Evolutionary conservation across 176 grass and related monocot species (phyloP), one percentile per base, ranked within the genome.

Genomic region (Typha latifolia): DNA sequence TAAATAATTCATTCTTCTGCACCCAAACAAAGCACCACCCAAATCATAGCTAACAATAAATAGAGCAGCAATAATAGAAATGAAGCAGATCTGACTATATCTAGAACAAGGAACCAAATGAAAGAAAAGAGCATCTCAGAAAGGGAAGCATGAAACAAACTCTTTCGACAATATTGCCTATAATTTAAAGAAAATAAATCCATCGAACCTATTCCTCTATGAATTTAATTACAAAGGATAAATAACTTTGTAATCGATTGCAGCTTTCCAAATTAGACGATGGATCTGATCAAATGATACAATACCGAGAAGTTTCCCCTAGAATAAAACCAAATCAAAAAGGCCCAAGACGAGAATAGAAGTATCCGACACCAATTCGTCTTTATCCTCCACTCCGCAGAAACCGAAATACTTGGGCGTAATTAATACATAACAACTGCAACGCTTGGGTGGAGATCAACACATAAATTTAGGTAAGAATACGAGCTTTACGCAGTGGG

Each of bases 381-480:
- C 26, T 64, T 64, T 14, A 63, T 16, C 20, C 1, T 2, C 61
- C 20, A 23, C 12, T 29, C 27, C 27, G 8, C n/a, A 65, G 26
- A 34, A 65, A 47, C 6, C 14, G 63, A 65, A 65, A 65, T 20
- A 65, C n/a, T 43, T 65, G 63, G 31, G 31, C 63, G 1, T 64
- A 64, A 64, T 19, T 64, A 64, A 64, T 8, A 34, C 23, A 43
- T n/a, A 22, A 22, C 56, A 8, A 61, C 4, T 12, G 3, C 11
- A 61, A 22, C 57, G 57, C 19, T 10, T 61, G 11, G 5, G 18
- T 26, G 9, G 11, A 23, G 23, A 61, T 61, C 18, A 3, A 19
- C 4, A 11, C 21, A 10, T 21, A 22, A 26, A 10, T 18, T 12
- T 19, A 61, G 23, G 19, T 1, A 61, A 61, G 3, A 61, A 22